These are phyloP conservation scores for Dunaliella sp. DNA, from an alignment of 139 green algal genomes.

Conservation along the genomic window DNA sequence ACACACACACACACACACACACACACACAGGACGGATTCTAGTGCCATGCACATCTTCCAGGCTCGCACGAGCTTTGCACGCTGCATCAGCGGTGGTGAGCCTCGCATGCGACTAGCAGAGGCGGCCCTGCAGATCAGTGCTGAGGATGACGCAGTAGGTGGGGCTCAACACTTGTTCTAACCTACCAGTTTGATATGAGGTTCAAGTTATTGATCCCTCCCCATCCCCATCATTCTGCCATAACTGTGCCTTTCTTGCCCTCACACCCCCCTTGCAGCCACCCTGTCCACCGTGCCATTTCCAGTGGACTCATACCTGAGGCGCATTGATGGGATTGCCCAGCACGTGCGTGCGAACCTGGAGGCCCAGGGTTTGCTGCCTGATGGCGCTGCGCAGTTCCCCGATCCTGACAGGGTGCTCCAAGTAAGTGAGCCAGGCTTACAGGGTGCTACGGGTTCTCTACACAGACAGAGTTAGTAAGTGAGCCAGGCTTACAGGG, in stretches of 20 bases:
- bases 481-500: neutral
- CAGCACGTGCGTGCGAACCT: neutral
- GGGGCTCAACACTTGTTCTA: no score
- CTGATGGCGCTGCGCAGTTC: neutral
- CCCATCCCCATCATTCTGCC: no score
- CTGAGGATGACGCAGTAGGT: slow-evolving; percentile 46
- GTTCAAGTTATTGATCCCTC: no score
- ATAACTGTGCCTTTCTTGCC: no score
- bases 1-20: neutral
- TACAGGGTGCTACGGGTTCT: no score
- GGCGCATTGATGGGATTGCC: slow-evolving; percentile 21
- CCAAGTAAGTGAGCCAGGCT: neutral
- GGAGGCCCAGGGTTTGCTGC: neutral
- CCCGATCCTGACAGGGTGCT: neutral
- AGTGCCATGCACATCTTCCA: slow-evolving; percentile 18
- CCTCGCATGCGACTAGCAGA: slow-evolving; percentile 24
- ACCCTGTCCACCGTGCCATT: slow-evolving; percentile 40
- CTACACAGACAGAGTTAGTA: no score
- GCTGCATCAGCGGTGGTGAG: slow-evolving; percentile 22
- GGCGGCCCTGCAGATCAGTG: slow-evolving; percentile 32
- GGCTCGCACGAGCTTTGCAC: slow-evolving; percentile 16
- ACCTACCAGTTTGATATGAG: no score
- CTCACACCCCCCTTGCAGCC: slow-evolving; percentile 18
- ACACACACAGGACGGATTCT: slow-evolving; percentile 22
- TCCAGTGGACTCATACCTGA: slow-evolving; percentile 32